phyloP scores from a whole-genome alignment of 257 asterid species.

The Solanum virginianum region DNA sequence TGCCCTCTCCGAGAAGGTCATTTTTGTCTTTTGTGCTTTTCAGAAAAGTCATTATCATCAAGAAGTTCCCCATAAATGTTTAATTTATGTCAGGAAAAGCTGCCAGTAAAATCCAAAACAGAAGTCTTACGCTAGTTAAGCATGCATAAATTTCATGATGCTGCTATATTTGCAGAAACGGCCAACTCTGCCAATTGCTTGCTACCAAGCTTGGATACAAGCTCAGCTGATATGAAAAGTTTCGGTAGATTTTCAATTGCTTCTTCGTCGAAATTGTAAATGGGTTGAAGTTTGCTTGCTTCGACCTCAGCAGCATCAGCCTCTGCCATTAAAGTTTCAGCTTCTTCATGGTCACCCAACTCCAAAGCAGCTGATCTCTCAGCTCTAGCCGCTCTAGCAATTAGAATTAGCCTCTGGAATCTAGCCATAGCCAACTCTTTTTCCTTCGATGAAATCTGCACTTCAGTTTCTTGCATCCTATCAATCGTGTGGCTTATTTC shows the following conservation, averaged over 20 bases:
- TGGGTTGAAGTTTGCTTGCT: slow-evolving; percentile 22
- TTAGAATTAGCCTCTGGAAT: slow-evolving; percentile 21
- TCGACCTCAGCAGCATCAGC: slow-evolving; percentile 29
- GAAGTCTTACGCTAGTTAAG: not conserved
- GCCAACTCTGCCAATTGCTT: slow-evolving; percentile 21
- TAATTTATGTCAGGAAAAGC: not conserved
- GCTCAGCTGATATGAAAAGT: slow-evolving; percentile 26
- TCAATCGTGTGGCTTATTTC: slow-evolving; percentile 12
- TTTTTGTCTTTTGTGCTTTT: not conserved
- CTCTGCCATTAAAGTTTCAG: slow-evolving; percentile 24
- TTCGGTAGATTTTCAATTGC: slow-evolving; percentile 10
- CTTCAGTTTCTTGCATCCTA: slow-evolving; percentile 22
- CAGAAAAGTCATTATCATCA: not conserved
- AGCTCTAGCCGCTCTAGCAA: slow-evolving; percentile 21
- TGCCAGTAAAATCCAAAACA: not conserved
- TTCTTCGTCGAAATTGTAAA: slow-evolving; percentile 15
- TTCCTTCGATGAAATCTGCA: slow-evolving; percentile 17
- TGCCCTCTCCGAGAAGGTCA: not conserved
- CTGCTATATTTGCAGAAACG: slow-evolving; percentile 3
- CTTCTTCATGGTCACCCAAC: slow-evolving; percentile 32
- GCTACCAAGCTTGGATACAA: slow-evolving; percentile 20
- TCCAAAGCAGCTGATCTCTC: slow-evolving; percentile 38
- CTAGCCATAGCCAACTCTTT: slow-evolving; percentile 25
- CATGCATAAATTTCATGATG: not conserved
- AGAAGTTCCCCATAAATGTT: not conserved